Evolutionary conservation across 2,329 filamentous ascomycete genomes (phyloP), one percentile per base, ranked within the genome.

Genomic region (Mariannaea sp.): DNA sequence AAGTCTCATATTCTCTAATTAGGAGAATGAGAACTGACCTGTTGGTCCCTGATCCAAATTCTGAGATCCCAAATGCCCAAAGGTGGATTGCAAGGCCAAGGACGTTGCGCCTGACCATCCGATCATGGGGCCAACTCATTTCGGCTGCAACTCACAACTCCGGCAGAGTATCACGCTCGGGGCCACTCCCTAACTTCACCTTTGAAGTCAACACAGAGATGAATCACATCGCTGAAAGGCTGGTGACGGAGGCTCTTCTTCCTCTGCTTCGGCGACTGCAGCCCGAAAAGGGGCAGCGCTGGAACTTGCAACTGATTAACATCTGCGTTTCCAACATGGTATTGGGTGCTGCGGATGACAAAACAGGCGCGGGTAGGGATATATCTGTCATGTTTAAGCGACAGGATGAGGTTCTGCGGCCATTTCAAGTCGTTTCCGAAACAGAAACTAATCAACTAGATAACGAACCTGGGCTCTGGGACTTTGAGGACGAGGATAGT

Each of bases 301-400:
- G 90, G 88, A 89, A 93, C 60, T 72, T 97, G 14, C 89, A 88
- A 59, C 75, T 97, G 45, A 77, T 97, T 54, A 97, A 97, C 60
- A 76, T 97, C 17, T 92, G 90, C 39, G 92, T 90, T 7, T 88
- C 89, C 12, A 96, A 96, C 68, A 93, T 97, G 86, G 80, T 80
- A 1, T 76, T 80, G 33, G 77, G 75, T 13, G 83, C 81, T 4
- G 75, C 75, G 12, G 77, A 80, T 30, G 70, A 71, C 32, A 73
- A 78, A 53, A 73, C 75, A 8, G 81, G 80, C 24, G 77, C 74
- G n/a, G 90, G 89, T 1, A 80, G 88, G 58, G 86, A 96, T 65
- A 96, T 97, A 60, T 81, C 81, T 1, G 82, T 78, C 65, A 95
- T 97, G 91, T 95, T 97, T 69, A 84, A 77, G 65, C 80, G 78